Evolutionary conservation across 2,329 filamentous ascomycete genomes (phyloP), one percentile per base, ranked within the genome.

Genomic region (Furcasterigmium sp.): DNA sequence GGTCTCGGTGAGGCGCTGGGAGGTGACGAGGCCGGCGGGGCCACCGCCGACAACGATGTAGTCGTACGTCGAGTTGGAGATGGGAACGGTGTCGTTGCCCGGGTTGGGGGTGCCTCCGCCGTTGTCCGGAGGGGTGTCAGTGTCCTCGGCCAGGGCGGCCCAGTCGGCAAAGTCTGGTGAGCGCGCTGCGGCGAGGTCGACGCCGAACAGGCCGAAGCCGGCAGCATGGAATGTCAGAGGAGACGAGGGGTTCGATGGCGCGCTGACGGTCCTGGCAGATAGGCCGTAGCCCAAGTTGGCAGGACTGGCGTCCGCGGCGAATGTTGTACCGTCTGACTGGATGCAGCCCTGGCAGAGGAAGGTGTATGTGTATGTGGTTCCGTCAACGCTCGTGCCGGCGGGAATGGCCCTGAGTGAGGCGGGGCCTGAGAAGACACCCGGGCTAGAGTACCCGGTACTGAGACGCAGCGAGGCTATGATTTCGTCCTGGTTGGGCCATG

Each of bases 311-410:
- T 53, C 54, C 5, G 65, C 64, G 15, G 57, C 51, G 38, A 67
- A 54, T 13, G 53, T 56, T 1, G 60, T 61, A 11, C 55, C 50
- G 43, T 65, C 63, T 5, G 56, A 55, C 15, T 57, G 55, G 44
- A 70, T 57, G 44, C 70, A 74, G 10, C 62, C 61, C 37, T 63
- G 57, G 52, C 75, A 79, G 29, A 78, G 64, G 56, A 77, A 78
- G 1, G 75, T 78, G 49, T 72, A 75, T 3, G 69, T 70, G 53
- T 68, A 70, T 49, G 76, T 70, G 2, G 74, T 77, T 47, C 58
- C 60, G 61, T 77, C 78, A 45, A 75, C 56, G 19, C 69, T 75
- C 2, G 72, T 75, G 20, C 73, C 73, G 18, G 72, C 70, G 19
- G 70, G 58, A 47, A 77, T 77, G 13, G 72, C 65, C 2, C 55